Conservation (phyloP, 192 early-diverging fungal species). For the Coemansia sp. region DNA sequence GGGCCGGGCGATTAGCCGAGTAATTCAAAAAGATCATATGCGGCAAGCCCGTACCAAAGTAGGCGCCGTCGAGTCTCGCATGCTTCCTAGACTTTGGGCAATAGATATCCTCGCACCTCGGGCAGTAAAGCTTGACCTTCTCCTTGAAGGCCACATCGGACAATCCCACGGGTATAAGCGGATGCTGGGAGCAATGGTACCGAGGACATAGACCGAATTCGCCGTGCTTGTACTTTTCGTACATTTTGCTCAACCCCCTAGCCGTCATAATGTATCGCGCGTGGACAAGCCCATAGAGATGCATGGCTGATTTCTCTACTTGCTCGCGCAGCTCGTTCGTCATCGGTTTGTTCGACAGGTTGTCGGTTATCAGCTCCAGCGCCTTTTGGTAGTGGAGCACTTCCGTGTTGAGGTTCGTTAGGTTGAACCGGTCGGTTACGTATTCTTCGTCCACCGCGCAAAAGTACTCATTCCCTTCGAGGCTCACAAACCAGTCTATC, state of each 20-base stretch:
- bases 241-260: constrained; percentile 90
- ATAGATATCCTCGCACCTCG: constrained; percentile 96
- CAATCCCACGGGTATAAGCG: constrained; percentile 86
- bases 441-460: constrained; percentile 98
- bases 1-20: constrained; percentile 74
- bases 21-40: constrained; percentile 95
- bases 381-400: constrained; percentile 89
- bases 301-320: constrained; percentile 85
- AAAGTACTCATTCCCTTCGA: constrained; percentile 96
- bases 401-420: constrained; percentile 89
- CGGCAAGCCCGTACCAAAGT: constrained; percentile 95
- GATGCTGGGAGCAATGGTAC: constrained; percentile 86
- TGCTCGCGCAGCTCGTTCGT: constrained; percentile 67
- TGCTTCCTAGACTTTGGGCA: constrained; percentile 86
- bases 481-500: constrained; percentile 92
- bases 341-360: constrained; percentile 38
- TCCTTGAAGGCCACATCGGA: constrained; percentile 82
- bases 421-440: constrained; percentile 95
- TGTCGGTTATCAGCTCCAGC: constrained; percentile 88
- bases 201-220: constrained; percentile 98
- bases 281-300: constrained; percentile 98
- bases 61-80: constrained; percentile 87
- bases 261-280: constrained; percentile 93
- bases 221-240: constrained; percentile 90
- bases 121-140: constrained; percentile 93